Percentiles rank a stretch among this genome's conserved stretches.
phyloP scores from a whole-genome alignment of 2,329 filamentous ascomycete genomes.

The Tothia fuscella region DNA sequence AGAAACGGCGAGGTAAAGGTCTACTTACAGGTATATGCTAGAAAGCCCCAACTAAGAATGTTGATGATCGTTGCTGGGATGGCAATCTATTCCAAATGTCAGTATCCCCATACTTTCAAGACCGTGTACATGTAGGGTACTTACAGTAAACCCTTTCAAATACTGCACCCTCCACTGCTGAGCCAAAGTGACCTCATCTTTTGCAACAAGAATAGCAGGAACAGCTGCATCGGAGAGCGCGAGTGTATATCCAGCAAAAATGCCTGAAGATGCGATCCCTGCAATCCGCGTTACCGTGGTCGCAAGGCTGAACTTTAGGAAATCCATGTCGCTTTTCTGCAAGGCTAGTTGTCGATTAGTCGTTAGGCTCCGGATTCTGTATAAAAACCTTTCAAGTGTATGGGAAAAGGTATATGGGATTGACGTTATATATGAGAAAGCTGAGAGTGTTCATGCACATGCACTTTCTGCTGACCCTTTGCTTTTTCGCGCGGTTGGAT shows the following conservation, averaged over 20 bases:
- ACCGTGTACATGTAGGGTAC: not conserved
- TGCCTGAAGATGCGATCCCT: slow-evolving; percentile 3
- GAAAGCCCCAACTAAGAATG: slow-evolving; percentile 1
- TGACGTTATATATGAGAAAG: too few species aligned
- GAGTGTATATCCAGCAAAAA: slow-evolving; percentile 8
- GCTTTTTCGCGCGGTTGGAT: too few species aligned
- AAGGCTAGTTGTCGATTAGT: too few species aligned
- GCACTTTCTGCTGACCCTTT: too few species aligned
- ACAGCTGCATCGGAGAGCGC: slow-evolving; percentile 8
- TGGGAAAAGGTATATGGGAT: too few species aligned
- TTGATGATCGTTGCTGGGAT: slow-evolving; percentile 9
- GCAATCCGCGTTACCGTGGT: not conserved
- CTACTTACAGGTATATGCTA: slow-evolving; percentile 6
- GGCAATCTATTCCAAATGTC: slow-evolving; percentile 3
- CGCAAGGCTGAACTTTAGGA: too few species aligned
- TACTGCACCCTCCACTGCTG: slow-evolving; percentile 9
- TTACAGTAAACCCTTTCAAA: slow-evolving; percentile 1
- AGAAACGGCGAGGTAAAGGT: not conserved
- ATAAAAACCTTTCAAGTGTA: too few species aligned
- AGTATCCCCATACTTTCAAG: not conserved
- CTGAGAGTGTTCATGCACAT: too few species aligned
- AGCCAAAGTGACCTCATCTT: slow-evolving; percentile 7
- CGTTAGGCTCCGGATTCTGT: too few species aligned
- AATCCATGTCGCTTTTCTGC: too few species aligned
- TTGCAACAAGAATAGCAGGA: slow-evolving; percentile 2